A percentile compares a stretch with the other conserved stretches of the same genome.
phyloP scores from a whole-genome alignment of 805 yeast genomes.

The Millerozyma acaciae region DNA sequence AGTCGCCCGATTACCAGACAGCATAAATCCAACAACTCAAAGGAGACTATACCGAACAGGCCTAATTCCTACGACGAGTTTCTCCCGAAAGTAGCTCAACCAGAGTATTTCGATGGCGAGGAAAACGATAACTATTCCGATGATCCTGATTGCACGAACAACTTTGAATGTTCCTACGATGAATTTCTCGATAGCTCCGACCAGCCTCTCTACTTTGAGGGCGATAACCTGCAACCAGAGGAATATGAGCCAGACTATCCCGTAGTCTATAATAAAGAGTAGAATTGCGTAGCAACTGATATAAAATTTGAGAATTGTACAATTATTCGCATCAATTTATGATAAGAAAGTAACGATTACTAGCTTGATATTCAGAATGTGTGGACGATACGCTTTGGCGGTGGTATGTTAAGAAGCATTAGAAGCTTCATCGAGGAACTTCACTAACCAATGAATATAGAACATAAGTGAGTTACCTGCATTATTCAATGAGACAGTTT shows the following conservation, averaged over 20 bases:
- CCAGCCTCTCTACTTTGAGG: slow-evolving; percentile 20
- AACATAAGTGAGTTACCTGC: slow-evolving; percentile 24
- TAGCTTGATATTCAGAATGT: slow-evolving; percentile 35
- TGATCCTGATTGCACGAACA: slow-evolving; percentile 29
- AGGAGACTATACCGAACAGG: slow-evolving; percentile 4
- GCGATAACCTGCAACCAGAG: too few relatives aligned
- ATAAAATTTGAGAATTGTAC: too few relatives aligned
- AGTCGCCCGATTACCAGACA: neutral
- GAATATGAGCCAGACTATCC: slow-evolving; percentile 13
- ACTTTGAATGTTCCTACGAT: slow-evolving; percentile 34
- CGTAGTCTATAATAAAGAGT: slow-evolving; percentile 4
- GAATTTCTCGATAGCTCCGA: slow-evolving; percentile 24
- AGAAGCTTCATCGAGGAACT: neutral
- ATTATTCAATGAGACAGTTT: slow-evolving; percentile 22
- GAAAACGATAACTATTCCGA: slow-evolving; percentile 27
- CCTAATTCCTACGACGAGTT: slow-evolving; percentile 32
- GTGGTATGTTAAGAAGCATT: slow-evolving; percentile 32
- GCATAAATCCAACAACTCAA: neutral
- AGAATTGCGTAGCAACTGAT: too few relatives aligned
- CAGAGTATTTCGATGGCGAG: slow-evolving; percentile 35
- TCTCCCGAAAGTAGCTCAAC: slow-evolving; percentile 34
- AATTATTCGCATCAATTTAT: too few relatives aligned
- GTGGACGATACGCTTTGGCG: slow-evolving; percentile 58
- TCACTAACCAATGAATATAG: slow-evolving; percentile 10
- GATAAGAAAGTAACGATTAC: too few relatives aligned